Evolutionary conservation across 805 yeast genomes (phyloP).

Genomic region (Vanderwaltozyma yarrowii): DNA sequence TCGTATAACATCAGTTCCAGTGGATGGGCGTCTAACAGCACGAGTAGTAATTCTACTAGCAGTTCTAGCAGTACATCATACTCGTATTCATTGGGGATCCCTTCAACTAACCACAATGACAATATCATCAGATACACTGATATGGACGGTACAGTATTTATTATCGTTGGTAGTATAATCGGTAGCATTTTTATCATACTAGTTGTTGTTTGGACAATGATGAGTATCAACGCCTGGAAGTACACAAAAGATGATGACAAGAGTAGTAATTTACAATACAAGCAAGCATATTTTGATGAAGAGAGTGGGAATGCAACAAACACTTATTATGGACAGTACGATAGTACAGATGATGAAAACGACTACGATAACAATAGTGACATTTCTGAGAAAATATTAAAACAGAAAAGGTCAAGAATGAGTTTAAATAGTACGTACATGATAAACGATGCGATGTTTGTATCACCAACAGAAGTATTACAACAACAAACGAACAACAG

Average conservation of each 20-base stretch:
- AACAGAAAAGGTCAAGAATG: constrained; percentile 6
- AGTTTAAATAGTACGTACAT: not conserved
- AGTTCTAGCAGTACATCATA: not conserved
- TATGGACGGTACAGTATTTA: constrained; percentile 67
- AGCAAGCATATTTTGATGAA: too few species aligned
- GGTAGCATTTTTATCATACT: constrained; percentile 37
- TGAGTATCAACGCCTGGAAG: constrained; percentile 18
- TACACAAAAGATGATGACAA: constrained; percentile 24
- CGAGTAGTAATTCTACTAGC: not conserved
- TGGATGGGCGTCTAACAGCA: too few species aligned
- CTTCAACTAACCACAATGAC: constrained; percentile 38
- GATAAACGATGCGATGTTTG: constrained; percentile 33
- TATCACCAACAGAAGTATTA: constrained; percentile 41
- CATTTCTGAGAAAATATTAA: constrained; percentile 17
- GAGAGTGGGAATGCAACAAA: not conserved
- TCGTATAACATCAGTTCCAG: too few species aligned
- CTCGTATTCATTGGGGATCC: constrained; percentile 11
- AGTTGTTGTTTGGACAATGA: constrained; percentile 15
- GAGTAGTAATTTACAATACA: not conserved
- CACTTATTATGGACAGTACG: too few species aligned
- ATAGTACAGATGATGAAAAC: too few species aligned
- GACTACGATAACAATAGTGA: constrained; percentile 12
- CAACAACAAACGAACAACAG: too few species aligned
- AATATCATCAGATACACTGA: constrained; percentile 37
- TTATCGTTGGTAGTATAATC: constrained; percentile 61